Percentiles rank a stretch among this genome's conserved stretches.
Evolutionary conservation across 768 basidiomycete genomes (phyloP).

Genomic region (Agrocybe chaxingu): DNA sequence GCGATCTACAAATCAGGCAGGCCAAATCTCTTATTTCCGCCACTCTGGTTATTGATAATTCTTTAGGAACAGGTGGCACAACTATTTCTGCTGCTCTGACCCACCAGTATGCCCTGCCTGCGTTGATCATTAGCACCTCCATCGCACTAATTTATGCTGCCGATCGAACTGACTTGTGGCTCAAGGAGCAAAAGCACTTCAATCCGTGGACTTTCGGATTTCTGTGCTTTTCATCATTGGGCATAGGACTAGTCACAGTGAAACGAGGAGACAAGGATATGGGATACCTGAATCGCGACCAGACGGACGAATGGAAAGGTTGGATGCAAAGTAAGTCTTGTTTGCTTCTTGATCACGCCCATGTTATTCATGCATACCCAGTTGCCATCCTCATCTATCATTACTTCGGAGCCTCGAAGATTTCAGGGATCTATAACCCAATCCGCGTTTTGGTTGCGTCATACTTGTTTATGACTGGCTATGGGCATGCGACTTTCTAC

Average conservation of each 20-base stretch:
- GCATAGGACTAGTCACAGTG: constrained; percentile 59
- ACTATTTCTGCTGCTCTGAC: background rate
- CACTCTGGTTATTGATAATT: background rate
- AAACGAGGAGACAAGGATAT: constrained; percentile 76
- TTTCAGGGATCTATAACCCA: constrained; percentile 92
- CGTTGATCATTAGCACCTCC: constrained; percentile 62
- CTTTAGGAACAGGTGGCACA: background rate
- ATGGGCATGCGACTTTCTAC: constrained; percentile 87
- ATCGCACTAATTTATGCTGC: constrained; percentile 71
- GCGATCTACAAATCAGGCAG: constrained; percentile 16
- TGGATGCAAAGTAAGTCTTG: constrained; percentile 88
- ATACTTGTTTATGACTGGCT: constrained; percentile 92
- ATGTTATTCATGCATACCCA: constrained; percentile 23
- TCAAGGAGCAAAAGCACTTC: constrained; percentile 88
- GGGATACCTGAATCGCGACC: constrained; percentile 87
- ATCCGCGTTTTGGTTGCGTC: constrained; percentile 85
- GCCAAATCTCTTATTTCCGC: background rate
- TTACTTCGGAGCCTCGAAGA: constrained; percentile 84
- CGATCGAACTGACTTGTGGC: constrained; percentile 84
- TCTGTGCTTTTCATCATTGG: constrained; percentile 52
- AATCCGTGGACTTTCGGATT: constrained; percentile 63
- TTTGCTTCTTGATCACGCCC: background rate
- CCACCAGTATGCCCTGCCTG: constrained; percentile 28
- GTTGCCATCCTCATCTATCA: constrained; percentile 92
- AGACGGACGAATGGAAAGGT: constrained; percentile 97